Evolutionary conservation across 139 green algal genomes (phyloP), one percentile per base, ranked within the genome.

Genomic region (Chlamydomonas urium): DNA sequence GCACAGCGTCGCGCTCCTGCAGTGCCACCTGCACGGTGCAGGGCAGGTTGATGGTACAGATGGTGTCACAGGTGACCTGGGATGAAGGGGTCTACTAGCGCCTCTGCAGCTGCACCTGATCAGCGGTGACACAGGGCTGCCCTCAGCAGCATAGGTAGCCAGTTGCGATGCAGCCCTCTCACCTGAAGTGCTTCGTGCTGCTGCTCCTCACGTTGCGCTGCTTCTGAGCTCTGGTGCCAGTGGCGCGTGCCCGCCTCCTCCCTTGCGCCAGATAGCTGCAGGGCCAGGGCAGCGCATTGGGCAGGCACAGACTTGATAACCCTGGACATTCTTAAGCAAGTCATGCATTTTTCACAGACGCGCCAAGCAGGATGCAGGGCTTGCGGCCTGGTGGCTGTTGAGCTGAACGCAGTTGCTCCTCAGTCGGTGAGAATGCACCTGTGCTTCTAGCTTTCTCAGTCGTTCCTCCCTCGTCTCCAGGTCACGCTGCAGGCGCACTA

Each of bases 1-100:
- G 14, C 65, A 75, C 60, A 8, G 68, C 70, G 37, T 73, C 28
- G 17, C 56, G 28, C 24, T 81, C 66, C 36, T 70, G 68, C 42
- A 61, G 29, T 3, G 50, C 72, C 2, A 56, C 68, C 26, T 74
- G 50, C 34, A 71, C n/a, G n/a, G n/a, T n/a, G n/a, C n/a, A n/a
- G n/a, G n/a, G n/a, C n/a, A n/a, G n/a, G n/a, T n/a, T n/a, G n/a
- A n/a, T n/a, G n/a, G n/a, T n/a, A n/a, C n/a, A n/a, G n/a, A n/a
- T n/a, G n/a, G n/a, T n/a, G n/a, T n/a, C n/a, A n/a, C n/a, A n/a
- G n/a, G n/a, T n/a, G n/a, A n/a, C n/a, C n/a, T n/a, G n/a, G n/a
- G n/a, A n/a, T n/a, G n/a, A n/a, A n/a, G n/a, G n/a, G n/a, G n/a
- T n/a, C n/a, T n/a, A n/a, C n/a, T n/a, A n/a, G n/a, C n/a, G n/a